phyloP scores from a whole-genome alignment of 2,329 filamentous ascomycete genomes.

The Neofusicoccum umdonicola region DNA sequence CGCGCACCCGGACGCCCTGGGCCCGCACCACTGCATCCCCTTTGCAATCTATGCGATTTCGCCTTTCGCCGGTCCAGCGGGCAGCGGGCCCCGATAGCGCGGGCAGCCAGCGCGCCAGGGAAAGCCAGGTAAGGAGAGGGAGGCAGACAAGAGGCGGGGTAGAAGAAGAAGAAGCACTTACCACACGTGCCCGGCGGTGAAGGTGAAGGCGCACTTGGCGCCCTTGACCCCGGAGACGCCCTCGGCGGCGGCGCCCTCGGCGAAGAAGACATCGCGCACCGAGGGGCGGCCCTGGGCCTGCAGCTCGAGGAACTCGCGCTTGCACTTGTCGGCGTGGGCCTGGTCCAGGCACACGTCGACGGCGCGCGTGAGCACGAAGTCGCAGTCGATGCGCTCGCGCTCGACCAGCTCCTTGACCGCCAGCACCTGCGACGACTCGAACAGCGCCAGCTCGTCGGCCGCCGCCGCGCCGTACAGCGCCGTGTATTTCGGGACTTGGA shows the following conservation, averaged over 20 bases:
- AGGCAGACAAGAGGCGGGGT: slow-evolving; percentile 1
- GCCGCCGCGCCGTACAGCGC: slow-evolving; percentile 12
- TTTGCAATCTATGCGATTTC: neutral
- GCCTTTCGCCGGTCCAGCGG: neutral
- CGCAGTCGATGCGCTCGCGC: slow-evolving; percentile 25
- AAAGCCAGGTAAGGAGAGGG: neutral
- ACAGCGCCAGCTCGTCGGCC: slow-evolving; percentile 20
- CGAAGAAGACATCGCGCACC: slow-evolving; percentile 24
- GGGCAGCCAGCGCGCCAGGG: neutral
- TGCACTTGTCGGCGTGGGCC: slow-evolving; percentile 18
- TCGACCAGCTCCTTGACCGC: slow-evolving; percentile 24
- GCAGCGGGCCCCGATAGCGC: neutral
- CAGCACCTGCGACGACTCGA: slow-evolving; percentile 19
- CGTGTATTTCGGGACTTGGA: slow-evolving; percentile 24
- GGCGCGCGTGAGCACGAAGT: slow-evolving; percentile 26
- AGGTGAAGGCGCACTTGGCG: slow-evolving; percentile 24
- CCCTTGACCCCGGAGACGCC: slow-evolving; percentile 24
- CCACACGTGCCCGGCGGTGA: slow-evolving; percentile 14
- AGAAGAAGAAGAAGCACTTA: slow-evolving; percentile 16
- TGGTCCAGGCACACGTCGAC: slow-evolving; percentile 19
- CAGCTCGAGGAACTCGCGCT: slow-evolving; percentile 16
- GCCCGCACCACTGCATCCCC: neutral
- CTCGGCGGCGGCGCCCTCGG: slow-evolving; percentile 19
- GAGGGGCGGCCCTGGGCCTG: slow-evolving; percentile 15
- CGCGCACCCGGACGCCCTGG: neutral